Percentiles rank a stretch among this genome's conserved stretches.
Evolutionary conservation across 176 grass and related monocot genomes (phyloP).

Genomic region (Aegilops sharonensis): DNA sequence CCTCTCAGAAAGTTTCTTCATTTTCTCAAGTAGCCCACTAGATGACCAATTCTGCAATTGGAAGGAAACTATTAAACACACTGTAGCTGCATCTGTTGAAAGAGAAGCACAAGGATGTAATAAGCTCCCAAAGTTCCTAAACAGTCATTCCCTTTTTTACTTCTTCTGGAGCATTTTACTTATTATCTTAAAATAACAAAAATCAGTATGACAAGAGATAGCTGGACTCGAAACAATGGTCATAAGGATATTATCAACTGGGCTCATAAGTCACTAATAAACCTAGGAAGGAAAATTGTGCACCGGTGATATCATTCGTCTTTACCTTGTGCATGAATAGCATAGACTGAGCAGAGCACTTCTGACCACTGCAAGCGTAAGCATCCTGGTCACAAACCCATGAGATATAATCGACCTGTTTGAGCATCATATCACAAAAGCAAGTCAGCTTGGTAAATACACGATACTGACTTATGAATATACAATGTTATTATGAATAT

Average conservation of each 20-base stretch:
- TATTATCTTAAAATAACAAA: conserved; percentile 2
- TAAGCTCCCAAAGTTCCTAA: not conserved
- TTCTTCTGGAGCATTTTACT: not conserved
- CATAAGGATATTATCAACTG: not conserved
- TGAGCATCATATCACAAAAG: conserved; percentile 22
- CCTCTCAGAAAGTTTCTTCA: conserved; percentile 74
- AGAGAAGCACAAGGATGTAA: not conserved
- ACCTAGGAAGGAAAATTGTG: conserved; percentile 6
- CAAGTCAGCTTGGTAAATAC: conserved; percentile 14
- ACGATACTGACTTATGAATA: not conserved
- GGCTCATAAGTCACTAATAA: not conserved
- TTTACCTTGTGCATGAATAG: conserved; percentile 92
- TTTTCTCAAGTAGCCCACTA: conserved; percentile 75
- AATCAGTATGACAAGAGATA: not conserved
- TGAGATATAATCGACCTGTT: conserved; percentile 89
- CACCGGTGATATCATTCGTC: not conserved
- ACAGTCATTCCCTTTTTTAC: not conserved
- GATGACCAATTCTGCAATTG: conserved; percentile 85
- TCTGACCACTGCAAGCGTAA: conserved; percentile 96
- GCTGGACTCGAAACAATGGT: not conserved
- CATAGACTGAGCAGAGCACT: conserved; percentile 98
- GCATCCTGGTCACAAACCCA: conserved; percentile 99
- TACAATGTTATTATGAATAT: not conserved
- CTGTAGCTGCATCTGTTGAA: not conserved
- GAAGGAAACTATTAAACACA: conserved; percentile 23